Evolutionary conservation across 1,139 yeast genomes (phyloP), one percentile per base, ranked within the genome.

Genomic region (Geotrichum reessii): DNA sequence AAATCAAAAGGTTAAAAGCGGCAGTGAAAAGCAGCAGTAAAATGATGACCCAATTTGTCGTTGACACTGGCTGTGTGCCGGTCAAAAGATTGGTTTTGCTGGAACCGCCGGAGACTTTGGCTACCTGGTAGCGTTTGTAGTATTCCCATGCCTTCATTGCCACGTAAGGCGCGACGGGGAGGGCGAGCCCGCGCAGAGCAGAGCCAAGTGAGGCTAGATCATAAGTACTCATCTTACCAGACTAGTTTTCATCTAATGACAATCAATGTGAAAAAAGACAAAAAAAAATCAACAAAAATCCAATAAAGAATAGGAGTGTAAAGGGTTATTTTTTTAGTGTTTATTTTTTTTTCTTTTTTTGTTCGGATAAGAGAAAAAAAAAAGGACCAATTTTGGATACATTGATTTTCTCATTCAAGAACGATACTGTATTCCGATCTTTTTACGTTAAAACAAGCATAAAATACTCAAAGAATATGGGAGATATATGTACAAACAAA

Each of bases 21-120:
- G 52, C 56, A 9, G 52, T 27, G 17, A 24, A 6, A 14, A 33
- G 31, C 28, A 53, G 40, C 3, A 53, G 24, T n/a, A 22, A 21
- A 22, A 53, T 47, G 37, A 53, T 47, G n/a, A 19, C 37, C 51
- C 56, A 47, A 47, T 53, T 53, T 6, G 47, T 12, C 24, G 49
- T 12, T 5, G 56, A 53, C 6, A 53, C 47, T 7, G 46, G 56
- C 24, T 37, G 42, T 6, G 42, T 37, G 42, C 42, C 42, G 17
- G 42, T 14, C 3, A 37, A 6, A 2, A 37, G 17, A 14, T 14
- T 14, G 42, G 7, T 14, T 14, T 37, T 37, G 2, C 42, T 2
- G 6, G 42, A 8, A 7, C 42, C 17, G 42, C 42, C 42, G 19
- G 42, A 37, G n/a, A 19, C 42, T 19, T 37, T 37, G 17, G 42